Conservation (phyloP, 495 filamentous ascomycete genomes). For the Talaromyces adpressus region DNA sequence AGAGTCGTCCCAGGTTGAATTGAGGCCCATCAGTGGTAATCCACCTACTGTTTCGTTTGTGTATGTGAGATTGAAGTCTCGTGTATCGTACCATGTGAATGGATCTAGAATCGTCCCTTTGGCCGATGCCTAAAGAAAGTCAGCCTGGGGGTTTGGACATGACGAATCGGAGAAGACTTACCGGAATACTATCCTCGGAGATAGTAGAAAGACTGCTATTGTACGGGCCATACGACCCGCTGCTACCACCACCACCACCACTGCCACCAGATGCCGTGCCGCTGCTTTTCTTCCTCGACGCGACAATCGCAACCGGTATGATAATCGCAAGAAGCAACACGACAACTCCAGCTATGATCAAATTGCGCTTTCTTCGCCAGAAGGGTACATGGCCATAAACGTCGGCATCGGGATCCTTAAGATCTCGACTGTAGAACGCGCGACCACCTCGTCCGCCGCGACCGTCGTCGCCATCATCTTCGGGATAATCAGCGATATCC, state of each 20-base stretch:
- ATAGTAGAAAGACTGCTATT: slow-evolving; percentile 54
- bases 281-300: slow-evolving; percentile 56
- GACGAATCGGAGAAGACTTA: slow-evolving; percentile 12
- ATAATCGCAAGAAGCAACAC: slow-evolving; percentile 63
- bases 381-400: slow-evolving; percentile 7
- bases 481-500: background rate
- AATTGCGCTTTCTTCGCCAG: slow-evolving; percentile 38
- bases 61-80: slow-evolving; percentile 90
- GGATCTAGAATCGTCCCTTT: slow-evolving; percentile 81
- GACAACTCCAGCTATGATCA: slow-evolving; percentile 32
- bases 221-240: slow-evolving; percentile 25
- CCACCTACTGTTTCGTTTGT: slow-evolving; percentile 79
- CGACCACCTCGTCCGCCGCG: slow-evolving; percentile 9
- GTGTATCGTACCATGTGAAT: slow-evolving; percentile 87
- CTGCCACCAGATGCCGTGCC: slow-evolving; percentile 1
- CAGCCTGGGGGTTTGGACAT: background rate
- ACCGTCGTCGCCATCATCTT: slow-evolving; percentile 6
- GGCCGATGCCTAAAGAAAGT: slow-evolving; percentile 34
- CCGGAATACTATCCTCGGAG: slow-evolving; percentile 56
- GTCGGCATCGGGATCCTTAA: background rate
- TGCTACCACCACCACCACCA: background rate
- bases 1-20: slow-evolving; percentile 81
- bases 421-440: background rate
- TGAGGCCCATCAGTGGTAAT: slow-evolving; percentile 83
- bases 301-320: slow-evolving; percentile 65